Conservation (phyloP, 768 basidiomycete species). For the Cystofilobasidium capitatum region DNA sequence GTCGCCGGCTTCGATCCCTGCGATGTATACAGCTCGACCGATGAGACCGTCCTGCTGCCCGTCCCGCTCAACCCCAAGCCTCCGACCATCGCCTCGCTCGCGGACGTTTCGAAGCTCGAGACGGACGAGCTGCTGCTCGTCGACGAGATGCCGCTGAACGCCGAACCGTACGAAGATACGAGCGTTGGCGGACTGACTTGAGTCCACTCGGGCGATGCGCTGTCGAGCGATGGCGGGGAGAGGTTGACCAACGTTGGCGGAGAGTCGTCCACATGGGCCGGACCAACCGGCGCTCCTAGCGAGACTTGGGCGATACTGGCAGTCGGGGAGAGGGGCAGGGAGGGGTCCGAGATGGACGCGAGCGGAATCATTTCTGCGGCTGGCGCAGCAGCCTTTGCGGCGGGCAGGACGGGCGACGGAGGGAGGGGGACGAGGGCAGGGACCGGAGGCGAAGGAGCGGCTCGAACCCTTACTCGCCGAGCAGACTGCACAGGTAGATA, state of each 20-base stretch:
- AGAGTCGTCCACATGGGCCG: not conserved
- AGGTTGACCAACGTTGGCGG: not conserved
- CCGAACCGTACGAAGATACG: constrained; percentile 7
- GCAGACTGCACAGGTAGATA: not conserved
- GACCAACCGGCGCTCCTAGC: too few relatives aligned
- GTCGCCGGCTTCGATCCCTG: too few relatives aligned
- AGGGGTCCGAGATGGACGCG: not conserved
- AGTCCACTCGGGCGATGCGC: not conserved
- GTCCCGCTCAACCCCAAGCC: not conserved
- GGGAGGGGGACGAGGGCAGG: not conserved
- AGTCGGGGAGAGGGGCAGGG: not conserved
- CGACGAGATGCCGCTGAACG: not conserved
- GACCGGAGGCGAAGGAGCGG: not conserved
- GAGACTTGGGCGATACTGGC: not conserved
- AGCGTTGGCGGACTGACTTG: not conserved
- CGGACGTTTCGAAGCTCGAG: not conserved
- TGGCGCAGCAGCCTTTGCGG: not conserved
- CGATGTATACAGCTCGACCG: not conserved
- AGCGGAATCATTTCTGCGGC: not conserved
- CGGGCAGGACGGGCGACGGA: not conserved
- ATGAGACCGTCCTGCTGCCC: not conserved
- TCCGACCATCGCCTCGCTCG: not conserved
- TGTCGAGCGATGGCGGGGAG: not conserved
- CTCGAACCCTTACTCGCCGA: not conserved
- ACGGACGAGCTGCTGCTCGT: not conserved